A percentile compares a stretch with the other conserved stretches of the same genome.
Conservation (phyloP, 768 basidiomycete genomes). For the Phaeotremella fagi region DNA sequence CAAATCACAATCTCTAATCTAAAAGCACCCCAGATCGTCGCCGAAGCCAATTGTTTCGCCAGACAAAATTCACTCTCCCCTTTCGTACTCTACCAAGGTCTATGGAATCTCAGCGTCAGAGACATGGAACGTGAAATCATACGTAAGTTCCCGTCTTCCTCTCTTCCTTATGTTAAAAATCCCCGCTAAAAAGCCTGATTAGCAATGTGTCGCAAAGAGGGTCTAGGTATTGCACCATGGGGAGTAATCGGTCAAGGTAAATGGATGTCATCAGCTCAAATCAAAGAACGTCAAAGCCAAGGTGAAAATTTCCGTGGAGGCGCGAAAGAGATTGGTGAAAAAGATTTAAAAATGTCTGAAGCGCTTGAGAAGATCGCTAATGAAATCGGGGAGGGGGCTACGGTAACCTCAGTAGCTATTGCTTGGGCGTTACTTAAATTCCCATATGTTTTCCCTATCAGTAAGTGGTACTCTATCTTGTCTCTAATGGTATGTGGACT, state of each 20-base stretch:
- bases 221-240: conserved; percentile 52
- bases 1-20: background rate
- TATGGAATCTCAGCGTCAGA: conserved; percentile 36
- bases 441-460: conserved; percentile 20
- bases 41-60: conserved; percentile 54
- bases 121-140: conserved; percentile 57
- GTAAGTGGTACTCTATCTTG: conserved; percentile 3
- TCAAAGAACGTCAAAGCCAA: conserved; percentile 39
- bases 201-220: conserved; percentile 29
- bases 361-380: conserved; percentile 33
- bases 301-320: conserved; percentile 18
- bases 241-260: conserved; percentile 49
- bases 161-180: background rate
- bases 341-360: conserved; percentile 15
- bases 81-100: conserved; percentile 56
- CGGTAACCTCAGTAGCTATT: conserved; percentile 9
- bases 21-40: background rate
- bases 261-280: conserved; percentile 49
- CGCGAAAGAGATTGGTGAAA: conserved; percentile 13
- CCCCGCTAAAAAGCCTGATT: background rate
- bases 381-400: conserved; percentile 24
- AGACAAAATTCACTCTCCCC: conserved; percentile 52
- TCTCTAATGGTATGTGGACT: too few species aligned
- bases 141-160: conserved; percentile 25
- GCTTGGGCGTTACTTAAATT: conserved; percentile 14